These are phyloP conservation scores for Malassezia sp. DNA, from an alignment of 1,284 basidiomycete genomes.

Conservation along the genomic window DNA sequence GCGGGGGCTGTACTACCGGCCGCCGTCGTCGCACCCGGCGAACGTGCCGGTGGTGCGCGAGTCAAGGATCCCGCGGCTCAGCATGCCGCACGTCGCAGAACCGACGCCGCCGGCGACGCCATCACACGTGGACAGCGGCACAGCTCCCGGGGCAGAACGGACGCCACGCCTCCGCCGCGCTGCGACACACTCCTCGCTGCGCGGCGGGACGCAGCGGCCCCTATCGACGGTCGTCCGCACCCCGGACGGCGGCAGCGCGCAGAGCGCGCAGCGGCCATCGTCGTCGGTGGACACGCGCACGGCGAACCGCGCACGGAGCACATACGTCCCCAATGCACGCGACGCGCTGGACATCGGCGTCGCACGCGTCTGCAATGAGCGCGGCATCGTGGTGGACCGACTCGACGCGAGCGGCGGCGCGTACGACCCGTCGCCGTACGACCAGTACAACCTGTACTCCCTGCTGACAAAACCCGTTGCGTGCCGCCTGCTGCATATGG, in stretches of 20 bases:
- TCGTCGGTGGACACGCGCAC: too few species aligned
- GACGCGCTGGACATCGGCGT: slow-evolving; percentile 74
- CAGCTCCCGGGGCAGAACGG: too few species aligned
- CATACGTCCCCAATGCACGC: slow-evolving; percentile 60
- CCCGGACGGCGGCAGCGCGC: too few species aligned
- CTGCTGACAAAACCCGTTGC: slow-evolving; percentile 57
- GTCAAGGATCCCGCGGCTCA: slow-evolving; percentile 11
- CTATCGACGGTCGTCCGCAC: too few species aligned
- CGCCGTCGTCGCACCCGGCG: neutral
- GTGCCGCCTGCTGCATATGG: slow-evolving; percentile 63
- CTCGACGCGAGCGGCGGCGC: slow-evolving; percentile 60
- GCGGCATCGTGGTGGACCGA: slow-evolving; percentile 62
- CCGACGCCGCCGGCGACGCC: too few species aligned
- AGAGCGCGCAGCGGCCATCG: too few species aligned
- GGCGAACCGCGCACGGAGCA: too few species aligned
- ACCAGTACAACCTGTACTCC: slow-evolving; percentile 68
- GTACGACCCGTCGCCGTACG: slow-evolving; percentile 58
- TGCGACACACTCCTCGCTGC: too few species aligned
- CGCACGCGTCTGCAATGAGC: slow-evolving; percentile 61
- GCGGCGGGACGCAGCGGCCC: too few species aligned
- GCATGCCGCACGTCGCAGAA: neutral
- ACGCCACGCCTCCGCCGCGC: too few species aligned
- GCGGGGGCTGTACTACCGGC: neutral
- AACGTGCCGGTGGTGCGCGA: neutral
- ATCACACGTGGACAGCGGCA: too few species aligned